A percentile compares a stretch with the other conserved stretches of the same genome.
Evolutionary conservation across 345 rosid genomes (phyloP).

Genomic region (Eucalyptus cladocalyx): DNA sequence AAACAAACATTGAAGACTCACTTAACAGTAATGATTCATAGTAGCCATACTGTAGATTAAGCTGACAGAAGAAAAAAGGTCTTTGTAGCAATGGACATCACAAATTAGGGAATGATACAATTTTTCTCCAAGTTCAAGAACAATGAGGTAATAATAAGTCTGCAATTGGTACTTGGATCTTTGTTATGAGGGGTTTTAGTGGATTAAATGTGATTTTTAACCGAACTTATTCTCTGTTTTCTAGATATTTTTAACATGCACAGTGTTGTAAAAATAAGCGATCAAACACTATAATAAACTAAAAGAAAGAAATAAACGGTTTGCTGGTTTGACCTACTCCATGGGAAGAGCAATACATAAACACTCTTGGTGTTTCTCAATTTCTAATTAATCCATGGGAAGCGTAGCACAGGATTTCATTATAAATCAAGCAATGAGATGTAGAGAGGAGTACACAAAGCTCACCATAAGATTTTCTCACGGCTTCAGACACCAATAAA

Average conservation of each 20-base stretch:
- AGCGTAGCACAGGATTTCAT: background rate
- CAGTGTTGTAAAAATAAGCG: background rate
- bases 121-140: background rate
- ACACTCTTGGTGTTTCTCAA: background rate
- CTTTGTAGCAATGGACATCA: background rate
- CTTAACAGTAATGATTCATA: background rate
- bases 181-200: background rate
- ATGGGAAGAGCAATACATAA: background rate
- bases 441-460: background rate
- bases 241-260: background rate
- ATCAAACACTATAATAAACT: background rate
- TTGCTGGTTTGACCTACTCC: background rate
- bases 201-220: background rate
- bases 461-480: background rate
- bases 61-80: background rate
- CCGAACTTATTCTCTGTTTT: background rate
- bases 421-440: background rate
- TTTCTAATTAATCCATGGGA: background rate
- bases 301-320: background rate
- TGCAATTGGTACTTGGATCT: background rate
- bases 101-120: background rate
- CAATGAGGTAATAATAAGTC: background rate
- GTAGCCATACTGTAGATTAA: background rate
- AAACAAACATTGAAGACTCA: background rate
- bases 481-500: background rate